Evolutionary conservation across 768 basidiomycete species (phyloP), one percentile per base, ranked within the genome.

Genomic region (Sarcomyxa edulis): DNA sequence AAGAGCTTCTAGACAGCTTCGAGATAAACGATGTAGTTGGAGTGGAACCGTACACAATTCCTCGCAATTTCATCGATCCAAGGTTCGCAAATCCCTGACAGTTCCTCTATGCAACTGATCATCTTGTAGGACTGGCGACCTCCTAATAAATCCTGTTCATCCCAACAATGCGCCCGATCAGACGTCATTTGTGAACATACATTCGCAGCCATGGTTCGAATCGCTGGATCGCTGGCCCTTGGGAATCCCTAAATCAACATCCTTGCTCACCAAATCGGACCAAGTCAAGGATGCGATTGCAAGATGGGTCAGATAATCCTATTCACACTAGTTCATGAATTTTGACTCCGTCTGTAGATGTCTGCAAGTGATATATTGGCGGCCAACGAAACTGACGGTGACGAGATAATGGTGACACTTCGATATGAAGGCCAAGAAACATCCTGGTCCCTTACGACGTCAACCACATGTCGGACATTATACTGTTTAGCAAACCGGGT

Each of bases 401-500:
- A 32, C 24, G 28, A 16, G 32, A 33, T 45, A n/a, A 9, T 22
- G 7, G 34, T 57, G 8, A 44, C 44, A 7, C 24, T 58, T 10
- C 22, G 31, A 5, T 42, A 52, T 40, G 6, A 34, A 6, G 43
- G 42, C 2, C 26, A 35, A 6, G 16, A 14, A 3, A 43, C 42
- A 6, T 36, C 39, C 1, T 58, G 52, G 53, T 25, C 40, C 15
- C 42, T 58, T 6, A 36, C 38, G 10, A 36, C 38, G 7, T 18
- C 25, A 5, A 47, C 50, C 0, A 37, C 50, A 6, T 48, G 41
- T 34, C 47, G 51, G 19, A 49, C 39, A 1, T 37, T 58, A 4
- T 58, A 55, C 34, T 32, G 36, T 8, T 47, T 58, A 16, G 56
- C 39, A 0, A 45, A 55, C 41, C 56, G 56, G 2, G 52, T 39